Evolutionary conservation across 805 yeast species (phyloP), one percentile per base, ranked within the genome.

Genomic region (Candida dajiaensis): DNA sequence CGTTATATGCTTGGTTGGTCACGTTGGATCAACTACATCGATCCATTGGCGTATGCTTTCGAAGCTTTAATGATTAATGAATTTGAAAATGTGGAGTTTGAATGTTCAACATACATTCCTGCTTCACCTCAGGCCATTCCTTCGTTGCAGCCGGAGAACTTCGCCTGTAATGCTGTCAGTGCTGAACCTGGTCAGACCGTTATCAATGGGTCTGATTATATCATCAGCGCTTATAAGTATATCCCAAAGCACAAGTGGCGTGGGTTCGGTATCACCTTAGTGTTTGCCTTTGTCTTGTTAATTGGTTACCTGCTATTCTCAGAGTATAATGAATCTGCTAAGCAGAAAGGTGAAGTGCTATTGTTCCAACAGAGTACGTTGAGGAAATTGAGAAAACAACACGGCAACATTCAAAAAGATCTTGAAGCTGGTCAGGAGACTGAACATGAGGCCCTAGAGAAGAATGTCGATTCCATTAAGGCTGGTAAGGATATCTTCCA

Each of bases 301-400:
- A 56, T 54, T 42, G 68, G 76, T 10, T 83, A 84, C 61, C 60
- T 84, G 49, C 33, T 66, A 3, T 67, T 79, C 48, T 73, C 79
- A 44, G 90, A 85, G 60, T 66, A 57, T 51, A 78, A 79, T 55
- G 75, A 73, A 58, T 80, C 83, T 60, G 78, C 85, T 3, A 71
- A 74, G 69, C 85, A 80, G 63, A 79, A 79, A 65, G 90, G 90
- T 70, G 90, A 84, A 63, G 71, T 83, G 23, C 66, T 82, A 50
- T 71, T 84, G 19, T 84, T 79, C 69, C 80, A 77, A 58, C 64
- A 66, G 38, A 64, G 74, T 2, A 68, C 77, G 45, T 66, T 80
- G 59, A 69, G 62, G 42, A 73, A 72, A 51, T 50, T 77, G 58
- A 73, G 66, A 55, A 78, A 76, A 55, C 60, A 68, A 41, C 59